These are phyloP conservation scores for Mycena kentingensis DNA, from an alignment of 768 basidiomycete species.

Conservation along the genomic window DNA sequence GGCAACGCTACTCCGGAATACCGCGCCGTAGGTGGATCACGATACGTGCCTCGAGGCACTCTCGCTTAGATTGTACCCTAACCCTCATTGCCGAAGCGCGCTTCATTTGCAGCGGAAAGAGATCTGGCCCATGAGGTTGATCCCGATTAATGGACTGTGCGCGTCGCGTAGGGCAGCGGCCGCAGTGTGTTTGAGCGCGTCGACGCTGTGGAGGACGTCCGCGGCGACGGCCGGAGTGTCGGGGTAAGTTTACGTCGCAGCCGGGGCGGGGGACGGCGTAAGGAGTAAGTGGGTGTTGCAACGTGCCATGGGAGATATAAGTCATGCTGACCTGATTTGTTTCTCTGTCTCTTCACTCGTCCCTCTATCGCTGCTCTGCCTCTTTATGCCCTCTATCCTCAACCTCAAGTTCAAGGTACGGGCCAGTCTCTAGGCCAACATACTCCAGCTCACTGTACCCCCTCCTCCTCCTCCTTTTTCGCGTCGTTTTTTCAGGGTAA, in stretches of 20 bases:
- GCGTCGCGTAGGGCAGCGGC: not conserved
- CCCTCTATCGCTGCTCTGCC: conserved; percentile 6
- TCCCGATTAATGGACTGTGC: not conserved
- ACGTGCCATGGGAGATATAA: conserved; percentile 2
- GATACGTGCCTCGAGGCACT: conserved; percentile 1
- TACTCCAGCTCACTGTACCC: conserved; percentile 11
- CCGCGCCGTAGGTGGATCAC: not conserved
- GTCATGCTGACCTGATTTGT: conserved; percentile 2
- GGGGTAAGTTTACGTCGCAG: not conserved
- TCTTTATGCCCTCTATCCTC: conserved; percentile 58
- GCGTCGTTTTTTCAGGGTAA: conserved; percentile 61
- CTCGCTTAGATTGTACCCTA: not conserved
- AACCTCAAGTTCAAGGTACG: conserved; percentile 63
- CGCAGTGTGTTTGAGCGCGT: not conserved
- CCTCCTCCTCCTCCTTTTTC: conserved; percentile 22
- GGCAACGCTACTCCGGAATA: not conserved
- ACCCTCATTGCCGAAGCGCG: conserved; percentile 2
- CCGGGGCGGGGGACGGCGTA: not conserved
- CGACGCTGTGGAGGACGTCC: not conserved
- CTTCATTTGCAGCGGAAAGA: not conserved
- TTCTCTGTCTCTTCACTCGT: conserved; percentile 1
- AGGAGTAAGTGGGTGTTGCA: not conserved
- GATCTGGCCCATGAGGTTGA: not conserved
- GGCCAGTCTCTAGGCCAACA: conserved; percentile 2
- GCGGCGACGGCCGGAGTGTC: not conserved